Evolutionary conservation across 495 filamentous ascomycete genomes (phyloP), one percentile per base, ranked within the genome.

Genomic region (Oidiodendron maius): DNA sequence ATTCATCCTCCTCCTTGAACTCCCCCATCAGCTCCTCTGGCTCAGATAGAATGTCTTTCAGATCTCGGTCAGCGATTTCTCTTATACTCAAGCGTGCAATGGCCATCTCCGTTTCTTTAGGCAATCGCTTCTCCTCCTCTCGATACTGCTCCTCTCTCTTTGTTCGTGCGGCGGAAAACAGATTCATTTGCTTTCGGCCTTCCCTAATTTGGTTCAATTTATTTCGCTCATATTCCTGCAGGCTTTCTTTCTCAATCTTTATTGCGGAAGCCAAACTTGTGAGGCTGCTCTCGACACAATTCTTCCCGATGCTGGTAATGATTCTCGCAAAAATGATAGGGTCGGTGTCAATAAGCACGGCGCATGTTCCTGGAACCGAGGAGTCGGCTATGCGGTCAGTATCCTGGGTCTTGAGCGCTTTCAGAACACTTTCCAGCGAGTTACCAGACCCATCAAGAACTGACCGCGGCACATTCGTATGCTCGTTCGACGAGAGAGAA

Each of bases 1-100:
- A 49, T 3, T 49, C 38, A 42, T 42, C 44, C 16, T 52, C 41
- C 42, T 52, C 50, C 30, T 40, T 40, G 15, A 40, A 40, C 37
- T 40, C 37, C 15, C 37, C 37, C 18, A 40, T 6, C 18, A 40
- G 37, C 37, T 40, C 37, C 18, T 9, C 18, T 6, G 37, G 37
- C 18, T 40, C 37, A 40, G 37, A 40, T 6, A 40, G 37, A 6
- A 40, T 6, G 6, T 40, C 37, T 40, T 40, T 40, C 15, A 40
- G 37, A 40, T 40, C 37, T 40, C 37, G 37, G 37, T 40, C 37
- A 40, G 37, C 37, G n/a, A 40, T 15, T 40, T 40, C 37, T 40
- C 37, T 40, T 16, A 40, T 40, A 16, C 18, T 40, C 37, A 40
- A 40, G 17, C 37, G 6, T 6, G 6, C 15, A 40, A 40, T 6